Evolutionary conservation across 176 grass and related monocot genomes (phyloP).

Genomic region (Puya raimondii): DNA sequence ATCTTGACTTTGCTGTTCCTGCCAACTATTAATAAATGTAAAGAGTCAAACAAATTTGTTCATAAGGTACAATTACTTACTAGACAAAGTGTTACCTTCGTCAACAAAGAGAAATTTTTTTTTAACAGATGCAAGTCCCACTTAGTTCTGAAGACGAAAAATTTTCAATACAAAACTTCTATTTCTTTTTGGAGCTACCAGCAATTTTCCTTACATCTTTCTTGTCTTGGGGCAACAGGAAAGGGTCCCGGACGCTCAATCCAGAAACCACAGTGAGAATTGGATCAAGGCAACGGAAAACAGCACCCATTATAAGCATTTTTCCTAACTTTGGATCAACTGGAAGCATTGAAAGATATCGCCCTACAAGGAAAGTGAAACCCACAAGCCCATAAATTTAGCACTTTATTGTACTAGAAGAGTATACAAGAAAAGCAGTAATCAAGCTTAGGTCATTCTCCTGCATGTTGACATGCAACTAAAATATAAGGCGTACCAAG

Average conservation of each 20-base stretch:
- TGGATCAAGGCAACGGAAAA: conserved; percentile 89
- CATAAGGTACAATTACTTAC: no score
- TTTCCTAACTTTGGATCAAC: conserved; percentile 96
- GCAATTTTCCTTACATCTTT: conserved; percentile 68
- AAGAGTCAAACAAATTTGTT: conserved; percentile 7
- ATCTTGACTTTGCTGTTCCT: conserved; percentile 94
- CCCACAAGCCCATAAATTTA: background rate
- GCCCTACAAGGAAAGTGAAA: conserved; percentile 48
- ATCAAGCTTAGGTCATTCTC: conserved; percentile 19
- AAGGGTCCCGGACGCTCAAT: conserved; percentile 86
- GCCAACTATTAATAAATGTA: conserved; percentile 52
- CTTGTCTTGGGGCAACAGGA: conserved; percentile 86
- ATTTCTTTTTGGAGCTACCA: background rate
- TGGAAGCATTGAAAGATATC: conserved; percentile 90
- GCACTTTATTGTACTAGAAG: background rate
- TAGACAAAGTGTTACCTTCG: no score
- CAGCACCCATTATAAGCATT: conserved; percentile 97
- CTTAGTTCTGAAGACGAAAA: no score
- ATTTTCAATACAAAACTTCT: no score
- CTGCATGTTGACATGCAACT: background rate
- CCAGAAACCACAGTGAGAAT: conserved; percentile 81
- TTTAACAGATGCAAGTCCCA: no score
- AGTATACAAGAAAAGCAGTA: background rate
- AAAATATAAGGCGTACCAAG: conserved; percentile 50
- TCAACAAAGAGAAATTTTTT: no score